These are phyloP conservation scores for Begonia peltatifolia DNA, from an alignment of 306 rosid species.

Conservation along the genomic window DNA sequence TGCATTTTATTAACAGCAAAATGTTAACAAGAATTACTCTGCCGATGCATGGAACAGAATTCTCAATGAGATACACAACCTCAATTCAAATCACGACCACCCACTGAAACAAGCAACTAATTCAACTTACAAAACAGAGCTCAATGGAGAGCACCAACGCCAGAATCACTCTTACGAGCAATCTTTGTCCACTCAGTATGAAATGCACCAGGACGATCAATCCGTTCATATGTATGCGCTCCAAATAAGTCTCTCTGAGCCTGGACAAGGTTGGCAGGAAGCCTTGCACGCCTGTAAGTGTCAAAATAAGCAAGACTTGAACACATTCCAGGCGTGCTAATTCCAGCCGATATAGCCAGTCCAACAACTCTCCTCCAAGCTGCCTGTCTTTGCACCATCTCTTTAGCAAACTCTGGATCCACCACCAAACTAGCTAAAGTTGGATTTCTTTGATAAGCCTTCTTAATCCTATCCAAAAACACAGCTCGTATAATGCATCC, in stretches of 20 bases:
- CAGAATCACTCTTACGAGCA: conserved; percentile 41
- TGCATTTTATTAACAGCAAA: too few relatives aligned
- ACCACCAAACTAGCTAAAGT: conserved; percentile 67
- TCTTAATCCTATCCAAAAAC: conserved; percentile 87
- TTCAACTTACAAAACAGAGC: conserved; percentile 10
- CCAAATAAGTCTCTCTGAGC: conserved; percentile 94
- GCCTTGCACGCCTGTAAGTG: conserved; percentile 73
- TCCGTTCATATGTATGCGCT: conserved; percentile 80
- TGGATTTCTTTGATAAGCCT: conserved; percentile 77
- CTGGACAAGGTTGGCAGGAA: conserved; percentile 93
- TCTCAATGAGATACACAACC: too few relatives aligned
- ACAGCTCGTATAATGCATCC: conserved; percentile 89
- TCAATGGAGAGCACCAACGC: conserved; percentile 52
- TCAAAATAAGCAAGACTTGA: conserved; percentile 89
- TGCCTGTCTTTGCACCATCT: conserved; percentile 78
- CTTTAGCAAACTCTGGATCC: conserved; percentile 75
- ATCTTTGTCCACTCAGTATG: conserved; percentile 91
- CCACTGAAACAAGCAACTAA: conserved; percentile 8
- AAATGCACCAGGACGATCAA: conserved; percentile 66
- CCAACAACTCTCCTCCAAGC: conserved; percentile 94
- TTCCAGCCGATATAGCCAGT: conserved; percentile 64
- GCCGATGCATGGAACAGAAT: too few relatives aligned
- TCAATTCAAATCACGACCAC: conserved; percentile 11
- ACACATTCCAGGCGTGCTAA: conserved; percentile 93
- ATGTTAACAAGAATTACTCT: too few relatives aligned